Conservation (phyloP, 1,139 yeast species). For the Zygoascus sp. region DNA sequence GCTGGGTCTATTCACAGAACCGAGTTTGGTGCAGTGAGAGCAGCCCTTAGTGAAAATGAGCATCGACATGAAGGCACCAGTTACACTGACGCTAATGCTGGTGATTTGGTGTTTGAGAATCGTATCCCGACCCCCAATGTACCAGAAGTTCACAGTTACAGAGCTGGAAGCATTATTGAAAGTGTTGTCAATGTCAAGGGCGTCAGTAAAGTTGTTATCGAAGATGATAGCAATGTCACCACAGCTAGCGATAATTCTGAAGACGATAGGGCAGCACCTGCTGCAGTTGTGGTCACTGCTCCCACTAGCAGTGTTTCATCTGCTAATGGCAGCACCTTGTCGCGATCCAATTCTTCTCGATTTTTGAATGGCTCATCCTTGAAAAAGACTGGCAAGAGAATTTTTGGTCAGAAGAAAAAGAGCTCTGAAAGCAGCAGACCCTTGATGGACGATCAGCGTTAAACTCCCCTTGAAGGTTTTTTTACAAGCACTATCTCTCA, state of each 20-base stretch:
- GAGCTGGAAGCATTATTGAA: conserved; percentile 72
- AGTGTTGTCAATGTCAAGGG: conserved; percentile 82
- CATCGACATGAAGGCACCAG: conserved; percentile 3
- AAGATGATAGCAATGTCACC: conserved; percentile 35
- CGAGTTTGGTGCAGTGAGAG: conserved; percentile 47
- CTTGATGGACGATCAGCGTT: background rate
- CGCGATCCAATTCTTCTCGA: background rate
- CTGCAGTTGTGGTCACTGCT: conserved; percentile 2
- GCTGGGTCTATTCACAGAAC: conserved; percentile 47
- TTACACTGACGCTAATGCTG: conserved; percentile 13
- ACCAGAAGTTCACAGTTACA: conserved; percentile 30
- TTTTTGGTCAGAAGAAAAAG: conserved; percentile 4
- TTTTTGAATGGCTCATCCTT: conserved; percentile 4
- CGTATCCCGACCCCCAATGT: conserved; percentile 14
- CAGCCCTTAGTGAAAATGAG: conserved; percentile 18
- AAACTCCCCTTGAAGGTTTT: too few relatives aligned
- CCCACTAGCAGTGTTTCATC: background rate
- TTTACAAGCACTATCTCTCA: too few relatives aligned
- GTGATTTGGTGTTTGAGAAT: conserved; percentile 19
- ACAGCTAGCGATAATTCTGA: conserved; percentile 1
- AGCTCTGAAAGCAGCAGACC: conserved; percentile 4
- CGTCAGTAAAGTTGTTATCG: conserved; percentile 81
- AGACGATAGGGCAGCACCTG: background rate
- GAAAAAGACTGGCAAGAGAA: conserved; percentile 8
- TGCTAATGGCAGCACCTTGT: background rate